Base-by-base conservation (phyloP, 1,284 basidiomycete species). In the Heterobasidion occidentale region DNA sequence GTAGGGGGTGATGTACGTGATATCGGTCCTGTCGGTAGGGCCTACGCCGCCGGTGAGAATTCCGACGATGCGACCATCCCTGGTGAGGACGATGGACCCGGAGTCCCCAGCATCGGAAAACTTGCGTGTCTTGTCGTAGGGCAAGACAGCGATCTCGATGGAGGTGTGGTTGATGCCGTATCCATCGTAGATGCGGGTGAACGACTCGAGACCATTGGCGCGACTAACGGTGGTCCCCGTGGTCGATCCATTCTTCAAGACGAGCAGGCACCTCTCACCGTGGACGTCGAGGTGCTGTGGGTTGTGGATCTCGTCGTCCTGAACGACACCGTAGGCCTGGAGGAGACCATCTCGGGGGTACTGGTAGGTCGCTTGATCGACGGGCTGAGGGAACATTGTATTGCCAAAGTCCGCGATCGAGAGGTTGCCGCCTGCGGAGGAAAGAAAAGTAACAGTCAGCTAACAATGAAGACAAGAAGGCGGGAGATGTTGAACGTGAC, bases 191-290 rank as follows among this genome's bases (percentile, higher is more conserved):
- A 51, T 46, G 33, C 62, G 62, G 48, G 38, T 56, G 59, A 63
- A 56, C n/a, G 62, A 65, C 15, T 57, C 36, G 48, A 64, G 27
- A 36, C 61, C 62, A 45, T 42, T 65, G 53, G 56, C 62, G 45
- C 66, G 64, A 51, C 67, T 68, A 51, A 68, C 17, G 45, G 69
- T 70, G 48, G 65, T 64, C 15, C 64, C 65, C 15, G 69, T 70
- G 44, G 65, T 51, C 9, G 38, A 12, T 1, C 69, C 64, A 56
- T 67, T 67, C 61, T 70, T 70, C 46, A 70, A 57, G 11, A 65
- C 68, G 46, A 62, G 58, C 27, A 70, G 56, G 20, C 56, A 59
- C 58, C 59, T 59, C 47, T 65, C 57, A 46, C 56, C 57, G 55
- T 68, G 47, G 55, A 46, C 56, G 56, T 69, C 64, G 55, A 65